phyloP scores from a whole-genome alignment of 768 basidiomycete genomes.

The Russula ochroleuca region DNA sequence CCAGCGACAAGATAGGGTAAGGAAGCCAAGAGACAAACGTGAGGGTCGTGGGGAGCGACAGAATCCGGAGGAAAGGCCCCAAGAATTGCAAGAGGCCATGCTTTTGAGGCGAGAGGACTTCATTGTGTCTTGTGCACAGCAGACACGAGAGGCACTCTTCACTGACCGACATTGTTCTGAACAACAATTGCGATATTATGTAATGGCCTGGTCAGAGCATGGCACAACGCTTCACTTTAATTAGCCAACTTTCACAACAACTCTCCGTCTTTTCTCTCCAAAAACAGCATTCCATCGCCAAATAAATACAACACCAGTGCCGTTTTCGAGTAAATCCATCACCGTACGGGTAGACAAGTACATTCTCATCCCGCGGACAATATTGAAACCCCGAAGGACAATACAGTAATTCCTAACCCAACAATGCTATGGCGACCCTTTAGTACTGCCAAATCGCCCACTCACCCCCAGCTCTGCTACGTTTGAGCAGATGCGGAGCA shows the following conservation, averaged over 20 bases:
- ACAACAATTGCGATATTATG: conserved; percentile 4
- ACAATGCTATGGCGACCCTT: not conserved
- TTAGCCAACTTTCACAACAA: not conserved
- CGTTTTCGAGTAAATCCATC: not conserved
- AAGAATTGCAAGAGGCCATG: not conserved
- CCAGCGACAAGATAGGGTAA: conserved; percentile 25
- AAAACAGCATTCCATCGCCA: not conserved
- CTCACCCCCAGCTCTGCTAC: not conserved
- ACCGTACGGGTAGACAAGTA: not conserved
- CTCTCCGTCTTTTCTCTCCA: not conserved
- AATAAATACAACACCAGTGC: not conserved
- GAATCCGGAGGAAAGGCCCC: conserved; percentile 12
- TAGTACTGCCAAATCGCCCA: not conserved
- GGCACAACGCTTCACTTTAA: too few species aligned
- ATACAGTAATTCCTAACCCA: not conserved
- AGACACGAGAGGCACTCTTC: not conserved
- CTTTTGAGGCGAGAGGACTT: conserved; percentile 20
- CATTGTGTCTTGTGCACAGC: conserved; percentile 22
- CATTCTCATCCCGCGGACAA: not conserved
- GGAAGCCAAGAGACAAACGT: not conserved
- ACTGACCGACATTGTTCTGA: conserved; percentile 10
- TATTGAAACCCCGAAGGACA: not conserved
- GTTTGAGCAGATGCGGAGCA: not conserved
- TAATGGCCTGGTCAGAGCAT: not conserved
- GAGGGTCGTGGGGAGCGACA: conserved; percentile 19